Base-by-base conservation (phyloP, 768 basidiomycete genomes). In the Leccinum subtestaceum region DNA sequence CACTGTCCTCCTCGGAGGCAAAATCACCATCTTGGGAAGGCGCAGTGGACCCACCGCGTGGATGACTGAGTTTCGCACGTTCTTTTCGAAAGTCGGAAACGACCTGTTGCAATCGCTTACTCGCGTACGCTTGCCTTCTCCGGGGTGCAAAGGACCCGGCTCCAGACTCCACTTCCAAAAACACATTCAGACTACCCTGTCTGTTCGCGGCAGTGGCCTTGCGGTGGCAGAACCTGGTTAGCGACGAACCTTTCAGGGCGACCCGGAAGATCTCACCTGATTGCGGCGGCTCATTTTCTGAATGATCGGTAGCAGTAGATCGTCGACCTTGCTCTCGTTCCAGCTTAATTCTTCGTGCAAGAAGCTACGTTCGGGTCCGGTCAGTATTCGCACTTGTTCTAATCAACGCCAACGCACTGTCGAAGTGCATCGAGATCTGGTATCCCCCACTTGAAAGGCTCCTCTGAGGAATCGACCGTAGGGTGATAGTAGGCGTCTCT, bases 341-440 rank as follows among this genome's bases (percentile, higher is more conserved):
- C 95, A 98, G 12, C 86, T 82, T 10, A 98, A 80, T 66, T 97
- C 95, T 54, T 86, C 80, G 19, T 79, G 78, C 55, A 95, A 75
- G 67, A 90, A 91, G 50, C 89, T 91, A 64, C 2, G 21, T 23
- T 47, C 53, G 46, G 17, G 50, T 59, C 10, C 1, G 21, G 54
- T 70, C 53, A 70, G 66, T 48, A 52, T 51, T 46, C 31, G 63
- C 4, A 49, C 49, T 10, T 29, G 53, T 31, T 56, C 32, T 43
- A 4, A 25, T 21, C 55, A 52, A 63, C 63, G 49, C 58, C 53
- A 75, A 75, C 85, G 56, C 70, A 95, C 93, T 81, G 74, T 62
- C 95, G 85, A 55, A 99, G 82, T 3, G 88, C 95, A 68, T 97
- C 93, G 2, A 99, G 83, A 70, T 98, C 97, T n/a, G 95, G 93